Evolutionary conservation across 371 early-diverging fungal genomes (phyloP), one percentile per base, ranked within the genome.

Genomic region (Funneliformis caledonium): DNA sequence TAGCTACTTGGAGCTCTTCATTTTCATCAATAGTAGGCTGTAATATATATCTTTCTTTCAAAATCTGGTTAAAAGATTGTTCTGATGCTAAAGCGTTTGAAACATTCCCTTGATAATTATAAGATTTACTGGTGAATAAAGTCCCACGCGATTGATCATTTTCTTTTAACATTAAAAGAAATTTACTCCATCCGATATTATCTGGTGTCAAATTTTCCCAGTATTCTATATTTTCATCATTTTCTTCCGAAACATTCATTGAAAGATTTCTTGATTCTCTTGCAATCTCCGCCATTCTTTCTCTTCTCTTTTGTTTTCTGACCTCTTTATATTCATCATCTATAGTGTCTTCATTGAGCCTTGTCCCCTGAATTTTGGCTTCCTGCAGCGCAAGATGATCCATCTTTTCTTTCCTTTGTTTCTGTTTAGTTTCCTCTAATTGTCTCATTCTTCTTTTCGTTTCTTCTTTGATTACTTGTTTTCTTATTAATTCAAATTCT

Each of bases 201-300:
- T 6, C 16, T 19, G 56, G 56, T 7, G 56, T 56, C 16, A 56
- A 56, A 56, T 19, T 56, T 56, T 56, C 56, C 56, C 56, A 56
- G 19, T 56, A 56, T 56, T 56, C 56, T 56, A 56, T 16, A 56
- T 56, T 19, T 56, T 56, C 56, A n/a, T 56, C 19, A 56, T 19
- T 6, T 7, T 56, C 56, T 56, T 16, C 19, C 7, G 56, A 56
- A 56, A 19, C 16, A 56, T 56, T 56, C 16, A 56, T 19, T 56
- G 56, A 56, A 56, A 19, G 16, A 56, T 56, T 16, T 16, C 56
- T 56, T 56, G 56, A 56, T 56, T 56, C 56, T 56, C 56, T 56
- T 56, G 56, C 56, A 56, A 56, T 56, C n/a, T 56, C 56, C 19
- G 56, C 56, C 56, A 56, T 56, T 56, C 56, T 56, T 56, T 56